Base-by-base conservation (phyloP, 345 rosid species). In the Populus deltoides region DNA sequence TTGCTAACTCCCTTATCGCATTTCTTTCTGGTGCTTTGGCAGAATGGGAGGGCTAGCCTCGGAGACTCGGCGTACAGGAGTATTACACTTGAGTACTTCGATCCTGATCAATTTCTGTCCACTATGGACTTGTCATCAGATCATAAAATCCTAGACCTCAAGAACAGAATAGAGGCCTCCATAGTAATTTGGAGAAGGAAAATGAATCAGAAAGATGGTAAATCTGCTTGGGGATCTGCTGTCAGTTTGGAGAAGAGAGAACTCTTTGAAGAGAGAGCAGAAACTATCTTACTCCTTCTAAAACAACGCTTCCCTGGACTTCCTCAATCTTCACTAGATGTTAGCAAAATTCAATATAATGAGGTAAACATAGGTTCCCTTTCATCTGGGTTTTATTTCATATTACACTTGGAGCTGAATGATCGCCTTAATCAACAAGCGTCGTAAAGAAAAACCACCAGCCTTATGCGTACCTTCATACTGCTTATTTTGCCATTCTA, bases 221-320 rank as follows among this genome's bases (percentile, higher is more conserved):
- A 94, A 69, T 90, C 98, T n/a, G 31, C 89, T 61, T 94, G 98
- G 98, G 87, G 95, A 36, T 92, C 97, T 17, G 90, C 90, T 24
- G 91, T 94, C 17, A 94, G 98, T 84, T 67, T 86, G 68, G 97
- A 94, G 88, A 94, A 92, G 81, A 89, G 98, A 82, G 98, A 94
- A 81, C 88, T 86, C 24, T 94, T 94, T 68, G 98, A 92, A 86
- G 98, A 92, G 76, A 82, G 98, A 89, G 97, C 97, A 13, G 96
- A 91, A 79, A 94, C 97, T 10, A 89, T 94, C 78, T 80, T 94
- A 71, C 89, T 92, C 57, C 79, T 94, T 47, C 76, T 94, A 77
- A 94, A 94, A 87, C 97, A 91, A 47, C 80, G 87, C 20, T 94
- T 84, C 72, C 98, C 97, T 0, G 98, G 98, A 77, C 81, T 89